A percentile compares a stretch with the other conserved stretches of the same genome.
Evolutionary conservation across 2,329 filamentous ascomycete genomes (phyloP).

Genomic region (Fusarium subglutinans): DNA sequence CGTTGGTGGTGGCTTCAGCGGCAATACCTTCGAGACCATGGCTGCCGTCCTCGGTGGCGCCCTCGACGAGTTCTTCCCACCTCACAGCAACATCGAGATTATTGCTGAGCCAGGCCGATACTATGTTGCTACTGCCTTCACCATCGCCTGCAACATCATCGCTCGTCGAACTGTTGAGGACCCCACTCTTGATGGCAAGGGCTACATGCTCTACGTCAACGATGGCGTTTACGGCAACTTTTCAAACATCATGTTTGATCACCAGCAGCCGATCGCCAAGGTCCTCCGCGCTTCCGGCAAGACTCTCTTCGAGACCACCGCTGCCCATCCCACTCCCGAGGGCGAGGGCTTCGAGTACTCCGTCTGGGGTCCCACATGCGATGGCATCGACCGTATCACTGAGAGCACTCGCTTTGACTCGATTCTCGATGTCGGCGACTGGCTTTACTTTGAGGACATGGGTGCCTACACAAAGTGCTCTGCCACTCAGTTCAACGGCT

Average conservation of each 20-base stretch:
- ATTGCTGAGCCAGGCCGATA: conserved; percentile 97
- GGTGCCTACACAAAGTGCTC: conserved; percentile 99
- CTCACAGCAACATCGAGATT: conserved; percentile 74
- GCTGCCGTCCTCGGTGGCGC: conserved; percentile 81
- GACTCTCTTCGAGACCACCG: conserved; percentile 66
- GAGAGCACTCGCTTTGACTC: conserved; percentile 81
- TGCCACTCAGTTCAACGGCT: conserved; percentile 97
- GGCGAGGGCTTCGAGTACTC: conserved; percentile 80
- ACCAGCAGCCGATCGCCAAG: conserved; percentile 89
- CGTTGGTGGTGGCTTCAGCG: conserved; percentile 91
- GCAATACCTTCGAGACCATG: conserved; percentile 92
- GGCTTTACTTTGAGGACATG: conserved; percentile 99
- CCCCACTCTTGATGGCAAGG: conserved; percentile 69
- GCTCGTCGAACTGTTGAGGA: conserved; percentile 89
- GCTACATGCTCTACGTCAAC: conserved; percentile 98
- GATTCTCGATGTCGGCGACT: conserved; percentile 89
- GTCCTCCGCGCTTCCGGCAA: conserved; percentile 73
- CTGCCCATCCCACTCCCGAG: conserved; percentile 57
- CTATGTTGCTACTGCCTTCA: conserved; percentile 94
- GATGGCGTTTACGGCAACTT: conserved; percentile 99
- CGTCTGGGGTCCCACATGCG: conserved; percentile 97
- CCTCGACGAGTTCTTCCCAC: conserved; percentile 88
- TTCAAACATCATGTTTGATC: conserved; percentile 98
- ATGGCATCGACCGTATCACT: conserved; percentile 95
- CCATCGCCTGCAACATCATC: conserved; percentile 94